phyloP scores from a whole-genome alignment of 306 rosid genomes.

The Phaseolus lunatus region DNA sequence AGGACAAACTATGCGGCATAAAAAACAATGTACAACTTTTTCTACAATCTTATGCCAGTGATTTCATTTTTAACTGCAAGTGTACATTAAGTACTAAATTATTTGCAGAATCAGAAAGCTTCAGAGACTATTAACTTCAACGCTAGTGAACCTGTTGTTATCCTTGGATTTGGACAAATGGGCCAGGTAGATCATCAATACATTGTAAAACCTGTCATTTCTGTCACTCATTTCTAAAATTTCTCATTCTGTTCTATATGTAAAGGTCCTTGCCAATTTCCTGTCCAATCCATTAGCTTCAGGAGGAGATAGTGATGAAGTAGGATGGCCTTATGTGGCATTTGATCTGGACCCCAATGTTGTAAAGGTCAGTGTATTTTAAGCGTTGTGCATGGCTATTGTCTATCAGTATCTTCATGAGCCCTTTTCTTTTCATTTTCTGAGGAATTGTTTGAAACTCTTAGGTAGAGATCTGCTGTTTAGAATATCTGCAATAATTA shows the following conservation, averaged over 20 bases:
- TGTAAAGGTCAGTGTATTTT: constrained; percentile 73
- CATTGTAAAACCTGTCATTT: constrained; percentile 44
- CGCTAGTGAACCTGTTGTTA: constrained; percentile 84
- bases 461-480: constrained; percentile 13
- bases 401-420: constrained; percentile 15
- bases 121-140: constrained; percentile 64
- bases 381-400: constrained; percentile 25
- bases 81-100: constrained; percentile 42
- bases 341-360: constrained; percentile 87
- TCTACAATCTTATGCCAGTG: constrained; percentile 29
- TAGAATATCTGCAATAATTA: background rate
- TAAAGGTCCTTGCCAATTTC: constrained; percentile 95
- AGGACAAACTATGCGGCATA: background rate
- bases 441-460: constrained; percentile 12
- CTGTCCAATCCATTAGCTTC: constrained; percentile 83
- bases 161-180: constrained; percentile 99
- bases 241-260: constrained; percentile 39
- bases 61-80: constrained; percentile 45
- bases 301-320: constrained; percentile 64
- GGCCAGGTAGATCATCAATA: constrained; percentile 75
- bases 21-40: background rate
- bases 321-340: constrained; percentile 81
- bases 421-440: background rate
- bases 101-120: constrained; percentile 72
- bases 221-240: constrained; percentile 37